phyloP scores from a whole-genome alignment of 2,329 filamentous ascomycete genomes.

The Calonectria hawksworthii region DNA sequence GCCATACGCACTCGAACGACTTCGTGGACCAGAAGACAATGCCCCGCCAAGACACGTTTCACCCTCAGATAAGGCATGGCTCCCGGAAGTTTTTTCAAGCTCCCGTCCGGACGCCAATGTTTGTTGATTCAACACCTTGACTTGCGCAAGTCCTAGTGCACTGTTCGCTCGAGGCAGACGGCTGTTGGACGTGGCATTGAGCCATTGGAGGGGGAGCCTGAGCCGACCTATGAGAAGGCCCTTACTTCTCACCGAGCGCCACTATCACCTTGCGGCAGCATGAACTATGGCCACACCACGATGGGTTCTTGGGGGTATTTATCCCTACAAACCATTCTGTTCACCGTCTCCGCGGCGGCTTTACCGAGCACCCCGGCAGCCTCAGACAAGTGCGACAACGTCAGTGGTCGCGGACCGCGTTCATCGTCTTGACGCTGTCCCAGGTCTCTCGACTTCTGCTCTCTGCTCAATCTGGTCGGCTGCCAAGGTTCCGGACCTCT shows the following conservation, averaged over 20 bases:
- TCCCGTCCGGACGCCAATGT: not conserved
- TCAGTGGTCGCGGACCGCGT: constrained; percentile 9
- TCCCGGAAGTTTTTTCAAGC: constrained; percentile 3
- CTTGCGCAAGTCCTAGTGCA: constrained; percentile 31
- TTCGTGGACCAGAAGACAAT: constrained; percentile 6
- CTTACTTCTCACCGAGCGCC: constrained; percentile 38
- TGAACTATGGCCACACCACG: constrained; percentile 35
- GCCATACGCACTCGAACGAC: constrained; percentile 2
- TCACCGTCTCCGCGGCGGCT: constrained; percentile 22
- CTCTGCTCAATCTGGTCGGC: constrained; percentile 9
- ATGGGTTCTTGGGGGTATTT: constrained; percentile 12
- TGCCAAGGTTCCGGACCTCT: not conserved
- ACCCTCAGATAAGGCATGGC: constrained; percentile 27
- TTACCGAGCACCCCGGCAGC: constrained; percentile 21
- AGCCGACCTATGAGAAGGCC: constrained; percentile 30
- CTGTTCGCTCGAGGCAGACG: constrained; percentile 40
- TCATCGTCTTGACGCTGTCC: constrained; percentile 7
- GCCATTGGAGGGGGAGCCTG: constrained; percentile 35
- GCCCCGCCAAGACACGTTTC: constrained; percentile 29
- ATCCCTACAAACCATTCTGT: not conserved
- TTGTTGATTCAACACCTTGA: constrained; percentile 25
- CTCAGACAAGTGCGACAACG: constrained; percentile 10
- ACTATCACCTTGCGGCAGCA: constrained; percentile 43
- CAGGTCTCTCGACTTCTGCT: not conserved
- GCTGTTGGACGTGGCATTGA: constrained; percentile 39